Conservation (phyloP, 208 protist species). For the Leptomonas pyrrhocoris region DNA sequence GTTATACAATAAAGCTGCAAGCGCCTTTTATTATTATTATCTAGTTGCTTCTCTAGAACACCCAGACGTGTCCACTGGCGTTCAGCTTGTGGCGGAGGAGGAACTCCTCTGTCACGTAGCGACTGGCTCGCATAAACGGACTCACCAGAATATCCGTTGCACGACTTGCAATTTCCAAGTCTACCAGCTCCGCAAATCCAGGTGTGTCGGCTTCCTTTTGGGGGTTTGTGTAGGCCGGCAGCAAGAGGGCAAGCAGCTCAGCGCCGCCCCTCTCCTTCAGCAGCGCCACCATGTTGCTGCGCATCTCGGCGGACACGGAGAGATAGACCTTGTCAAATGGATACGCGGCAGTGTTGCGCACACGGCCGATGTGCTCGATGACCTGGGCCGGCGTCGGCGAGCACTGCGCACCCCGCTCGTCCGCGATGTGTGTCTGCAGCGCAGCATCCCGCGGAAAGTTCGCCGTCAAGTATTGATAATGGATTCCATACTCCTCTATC, state of each 20-base stretch:
- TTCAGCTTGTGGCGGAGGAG: conserved; percentile 44
- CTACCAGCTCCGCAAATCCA: conserved; percentile 43
- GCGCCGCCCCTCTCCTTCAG: conserved; percentile 22
- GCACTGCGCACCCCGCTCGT: conserved; percentile 38
- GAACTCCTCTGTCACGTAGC: conserved; percentile 55
- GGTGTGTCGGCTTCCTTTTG: conserved; percentile 9
- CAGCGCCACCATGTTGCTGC: conserved; percentile 32
- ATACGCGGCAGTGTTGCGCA: neutral
- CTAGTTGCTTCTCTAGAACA: conserved; percentile 46
- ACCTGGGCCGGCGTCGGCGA: conserved; percentile 40
- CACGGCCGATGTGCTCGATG: conserved; percentile 27
- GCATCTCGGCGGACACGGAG: conserved; percentile 26
- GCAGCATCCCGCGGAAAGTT: conserved; percentile 37
- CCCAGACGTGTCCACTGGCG: conserved; percentile 32
- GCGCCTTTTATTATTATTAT: neutral
- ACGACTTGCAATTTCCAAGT: conserved; percentile 42
- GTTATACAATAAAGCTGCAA: neutral
- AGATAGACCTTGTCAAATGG: conserved; percentile 45
- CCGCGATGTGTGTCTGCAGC: conserved; percentile 29
- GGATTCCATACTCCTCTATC: conserved; percentile 34
- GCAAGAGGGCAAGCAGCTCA: conserved; percentile 21
- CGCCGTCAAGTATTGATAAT: conserved; percentile 52
- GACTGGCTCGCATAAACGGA: conserved; percentile 42
- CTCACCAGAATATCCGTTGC: conserved; percentile 44
- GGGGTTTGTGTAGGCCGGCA: conserved; percentile 10